Conservation (phyloP, 1,284 basidiomycete species). For the Peniophora sp. region DNA sequence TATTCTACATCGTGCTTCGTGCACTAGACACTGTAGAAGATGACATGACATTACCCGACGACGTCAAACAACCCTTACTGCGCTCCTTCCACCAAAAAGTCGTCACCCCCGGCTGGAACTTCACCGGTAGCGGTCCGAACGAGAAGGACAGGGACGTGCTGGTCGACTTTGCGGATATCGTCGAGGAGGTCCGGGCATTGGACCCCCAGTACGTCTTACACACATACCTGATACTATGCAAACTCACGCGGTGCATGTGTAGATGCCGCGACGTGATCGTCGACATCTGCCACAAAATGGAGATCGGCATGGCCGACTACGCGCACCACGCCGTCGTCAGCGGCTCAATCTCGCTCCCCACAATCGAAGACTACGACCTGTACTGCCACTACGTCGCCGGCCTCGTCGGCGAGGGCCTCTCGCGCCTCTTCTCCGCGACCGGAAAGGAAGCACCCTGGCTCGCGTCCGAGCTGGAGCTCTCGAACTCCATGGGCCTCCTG, state of each 20-base stretch:
- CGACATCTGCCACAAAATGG: slow-evolving; percentile 84
- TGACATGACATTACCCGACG: slow-evolving; percentile 92
- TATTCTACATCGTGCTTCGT: slow-evolving; percentile 94
- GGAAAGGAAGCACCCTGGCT: slow-evolving; percentile 79
- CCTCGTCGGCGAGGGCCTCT: slow-evolving; percentile 94
- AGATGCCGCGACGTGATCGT: slow-evolving; percentile 82
- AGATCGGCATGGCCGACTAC: slow-evolving; percentile 92
- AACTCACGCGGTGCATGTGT: slow-evolving; percentile 2
- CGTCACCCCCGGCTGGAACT: slow-evolving; percentile 84
- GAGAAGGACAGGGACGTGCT: slow-evolving; percentile 90
- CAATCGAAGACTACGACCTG: slow-evolving; percentile 84
- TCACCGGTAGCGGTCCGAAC: slow-evolving; percentile 50
- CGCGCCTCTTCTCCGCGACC: slow-evolving; percentile 83
- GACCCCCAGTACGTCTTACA: slow-evolving; percentile 45
- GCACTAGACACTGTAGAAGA: slow-evolving; percentile 97
- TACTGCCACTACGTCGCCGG: slow-evolving; percentile 99
- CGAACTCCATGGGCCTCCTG: slow-evolving; percentile 94
- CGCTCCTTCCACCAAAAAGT: slow-evolving; percentile 81
- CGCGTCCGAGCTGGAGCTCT: slow-evolving; percentile 77
- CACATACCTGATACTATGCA: slow-evolving; percentile 1
- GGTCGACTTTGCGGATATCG: slow-evolving; percentile 79
- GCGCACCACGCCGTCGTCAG: slow-evolving; percentile 74
- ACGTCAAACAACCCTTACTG: slow-evolving; percentile 82
- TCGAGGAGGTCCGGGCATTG: slow-evolving; percentile 75
- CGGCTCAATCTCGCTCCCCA: slow-evolving; percentile 62